Evolutionary conservation across 257 asterid genomes (phyloP).

Genomic region (Jacaranda mimosifolia): DNA sequence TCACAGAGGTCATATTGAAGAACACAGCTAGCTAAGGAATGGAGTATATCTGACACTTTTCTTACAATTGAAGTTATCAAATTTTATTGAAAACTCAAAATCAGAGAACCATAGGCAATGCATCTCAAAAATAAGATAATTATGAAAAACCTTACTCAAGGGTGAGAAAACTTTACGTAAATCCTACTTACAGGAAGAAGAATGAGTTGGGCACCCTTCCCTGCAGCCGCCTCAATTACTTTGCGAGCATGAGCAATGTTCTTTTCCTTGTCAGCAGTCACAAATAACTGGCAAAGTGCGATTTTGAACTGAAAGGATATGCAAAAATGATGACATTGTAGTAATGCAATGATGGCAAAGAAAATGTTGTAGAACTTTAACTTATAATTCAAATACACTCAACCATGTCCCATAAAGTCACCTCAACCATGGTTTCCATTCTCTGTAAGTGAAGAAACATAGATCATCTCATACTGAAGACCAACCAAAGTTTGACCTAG

Average conservation of each 20-base stretch:
- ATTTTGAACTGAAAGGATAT: conserved; percentile 75
- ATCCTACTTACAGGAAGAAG: conserved; percentile 73
- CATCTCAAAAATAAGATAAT: background rate
- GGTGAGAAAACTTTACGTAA: conserved; percentile 1
- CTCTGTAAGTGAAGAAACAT: no score
- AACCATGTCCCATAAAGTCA: no score
- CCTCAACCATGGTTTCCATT: no score
- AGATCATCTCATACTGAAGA: no score
- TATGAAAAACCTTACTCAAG: conserved; percentile 5
- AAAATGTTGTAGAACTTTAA: background rate
- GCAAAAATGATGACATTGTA: conserved; percentile 1
- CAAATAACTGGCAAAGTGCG: conserved; percentile 84
- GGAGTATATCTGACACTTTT: background rate
- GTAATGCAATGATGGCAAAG: background rate
- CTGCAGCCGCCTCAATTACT: conserved; percentile 72
- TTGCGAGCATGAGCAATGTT: conserved; percentile 74
- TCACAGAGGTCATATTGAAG: conserved; percentile 9
- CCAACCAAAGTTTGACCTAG: no score
- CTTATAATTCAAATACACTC: no score
- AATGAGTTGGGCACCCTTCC: conserved; percentile 75
- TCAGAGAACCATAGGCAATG: conserved; percentile 20
- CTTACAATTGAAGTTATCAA: background rate
- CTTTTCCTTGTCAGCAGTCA: conserved; percentile 67
- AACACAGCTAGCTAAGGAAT: conserved; percentile 7
- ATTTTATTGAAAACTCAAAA: background rate